Percentiles rank a stretch among this genome's conserved stretches.
These are phyloP conservation scores for Aspergillus melleus DNA, from an alignment of 2,329 filamentous ascomycete genomes.

Conservation along the genomic window DNA sequence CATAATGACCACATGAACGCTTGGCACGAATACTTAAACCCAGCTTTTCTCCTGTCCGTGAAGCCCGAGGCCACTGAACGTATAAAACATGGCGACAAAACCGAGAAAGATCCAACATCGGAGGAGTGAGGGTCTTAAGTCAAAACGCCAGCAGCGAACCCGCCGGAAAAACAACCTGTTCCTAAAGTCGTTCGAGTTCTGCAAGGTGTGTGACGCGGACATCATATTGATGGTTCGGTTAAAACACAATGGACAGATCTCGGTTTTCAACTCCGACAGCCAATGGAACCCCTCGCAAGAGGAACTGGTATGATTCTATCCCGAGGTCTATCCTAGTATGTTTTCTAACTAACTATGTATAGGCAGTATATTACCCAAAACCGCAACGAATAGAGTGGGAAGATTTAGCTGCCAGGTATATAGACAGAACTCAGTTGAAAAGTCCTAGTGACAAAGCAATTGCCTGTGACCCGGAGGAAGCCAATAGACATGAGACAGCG, in stretches of 20 bases:
- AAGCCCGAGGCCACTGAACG: background rate
- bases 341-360: background rate
- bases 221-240: background rate
- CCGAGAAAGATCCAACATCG: background rate
- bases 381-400: background rate
- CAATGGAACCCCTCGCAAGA: background rate
- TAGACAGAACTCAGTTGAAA: background rate
- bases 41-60: background rate
- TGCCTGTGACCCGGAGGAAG: background rate
- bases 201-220: background rate
- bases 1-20: background rate
- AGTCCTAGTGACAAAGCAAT: background rate
- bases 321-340: background rate
- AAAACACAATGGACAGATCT: background rate
- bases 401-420: background rate
- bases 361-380: background rate
- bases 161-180: background rate
- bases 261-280: background rate
- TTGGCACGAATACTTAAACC: background rate
- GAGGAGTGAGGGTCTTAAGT: background rate
- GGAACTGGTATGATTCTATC: background rate
- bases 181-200: slow-evolving; percentile 1
- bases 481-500: background rate
- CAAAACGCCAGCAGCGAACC: background rate
- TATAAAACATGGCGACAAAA: background rate